A percentile compares a stretch with the other conserved stretches of the same genome.
Conservation (phyloP, 2,329 filamentous ascomycete species). For the Paracamarosporium sp. region DNA sequence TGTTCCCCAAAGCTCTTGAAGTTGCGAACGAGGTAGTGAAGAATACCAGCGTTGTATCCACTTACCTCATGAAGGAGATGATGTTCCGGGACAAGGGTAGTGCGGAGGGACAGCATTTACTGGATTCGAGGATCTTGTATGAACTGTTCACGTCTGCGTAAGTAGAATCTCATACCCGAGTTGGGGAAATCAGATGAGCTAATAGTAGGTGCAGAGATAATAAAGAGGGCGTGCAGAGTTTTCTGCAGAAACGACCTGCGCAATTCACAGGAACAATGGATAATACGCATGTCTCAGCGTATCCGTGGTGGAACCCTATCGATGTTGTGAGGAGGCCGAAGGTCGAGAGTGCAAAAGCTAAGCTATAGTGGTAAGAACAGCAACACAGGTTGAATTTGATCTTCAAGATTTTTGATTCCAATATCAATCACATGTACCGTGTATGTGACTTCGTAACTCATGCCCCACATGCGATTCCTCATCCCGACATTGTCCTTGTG, state of each 20-base stretch:
- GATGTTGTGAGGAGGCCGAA: slow-evolving; percentile 53
- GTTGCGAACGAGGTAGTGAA: slow-evolving; percentile 70
- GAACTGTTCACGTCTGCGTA: slow-evolving; percentile 62
- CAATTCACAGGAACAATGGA: slow-evolving; percentile 68
- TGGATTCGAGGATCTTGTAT: slow-evolving; percentile 71
- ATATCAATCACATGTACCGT: background rate
- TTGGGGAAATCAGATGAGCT: background rate
- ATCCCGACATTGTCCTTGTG: background rate
- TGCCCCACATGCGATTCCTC: background rate
- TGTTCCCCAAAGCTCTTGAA: slow-evolving; percentile 69
- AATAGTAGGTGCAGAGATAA: slow-evolving; percentile 59
- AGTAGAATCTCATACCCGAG: slow-evolving; percentile 21
- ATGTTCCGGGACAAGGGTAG: slow-evolving; percentile 67
- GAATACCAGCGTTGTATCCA: slow-evolving; percentile 70
- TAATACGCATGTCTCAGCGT: slow-evolving; percentile 63
- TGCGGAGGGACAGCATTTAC: slow-evolving; percentile 72
- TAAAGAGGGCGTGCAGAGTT: slow-evolving; percentile 71
- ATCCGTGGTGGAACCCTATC: slow-evolving; percentile 73
- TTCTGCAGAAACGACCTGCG: slow-evolving; percentile 71
- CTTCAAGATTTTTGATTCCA: slow-evolving; percentile 1
- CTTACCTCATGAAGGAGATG: slow-evolving; percentile 73
- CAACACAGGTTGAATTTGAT: background rate
- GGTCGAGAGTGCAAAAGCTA: slow-evolving; percentile 35
- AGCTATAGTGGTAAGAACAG: slow-evolving; percentile 25
- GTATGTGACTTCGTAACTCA: slow-evolving; percentile 4